phyloP scores from a whole-genome alignment of 2,329 filamentous ascomycete genomes.

The Talaromyces atroroseus region DNA sequence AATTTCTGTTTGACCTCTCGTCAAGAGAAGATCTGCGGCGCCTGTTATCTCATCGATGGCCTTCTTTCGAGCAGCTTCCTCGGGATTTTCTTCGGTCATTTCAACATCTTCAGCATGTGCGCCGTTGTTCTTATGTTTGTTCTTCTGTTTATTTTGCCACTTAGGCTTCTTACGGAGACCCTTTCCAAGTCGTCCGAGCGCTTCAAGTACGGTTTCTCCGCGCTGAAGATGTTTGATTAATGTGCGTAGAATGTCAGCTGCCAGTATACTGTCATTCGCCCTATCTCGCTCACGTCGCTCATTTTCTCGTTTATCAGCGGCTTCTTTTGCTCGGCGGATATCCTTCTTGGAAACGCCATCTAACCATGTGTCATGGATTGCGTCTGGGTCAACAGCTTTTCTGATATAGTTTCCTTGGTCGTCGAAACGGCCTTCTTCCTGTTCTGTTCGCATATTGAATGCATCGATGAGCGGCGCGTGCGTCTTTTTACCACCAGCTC shows the following conservation, averaged over 20 bases:
- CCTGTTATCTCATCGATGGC: constrained; percentile 79
- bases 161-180: constrained; percentile 54
- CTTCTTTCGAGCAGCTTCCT: constrained; percentile 63
- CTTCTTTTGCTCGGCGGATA: constrained; percentile 79
- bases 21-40: constrained; percentile 80
- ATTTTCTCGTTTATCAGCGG: constrained; percentile 76
- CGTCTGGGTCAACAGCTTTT: constrained; percentile 82
- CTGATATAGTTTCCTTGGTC: constrained; percentile 86
- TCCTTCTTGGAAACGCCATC: constrained; percentile 91
- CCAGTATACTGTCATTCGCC: constrained; percentile 68
- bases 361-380: constrained; percentile 86
- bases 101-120: constrained; percentile 56
- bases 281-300: constrained; percentile 67
- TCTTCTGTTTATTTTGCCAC: constrained; percentile 57
- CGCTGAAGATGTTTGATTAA: constrained; percentile 70
- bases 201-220: constrained; percentile 83
- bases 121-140: constrained; percentile 36
- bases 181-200: constrained; percentile 73
- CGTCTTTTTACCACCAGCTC: constrained; percentile 82
- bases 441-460: constrained; percentile 86
- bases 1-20: constrained; percentile 77
- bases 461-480: constrained; percentile 92
- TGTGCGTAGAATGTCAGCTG: constrained; percentile 65
- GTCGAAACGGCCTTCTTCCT: constrained; percentile 90
- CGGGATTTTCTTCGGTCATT: constrained; percentile 63